Base-by-base conservation (phyloP, 2,329 filamentous ascomycete genomes). In the Hymenoscyphus fructigenus region DNA sequence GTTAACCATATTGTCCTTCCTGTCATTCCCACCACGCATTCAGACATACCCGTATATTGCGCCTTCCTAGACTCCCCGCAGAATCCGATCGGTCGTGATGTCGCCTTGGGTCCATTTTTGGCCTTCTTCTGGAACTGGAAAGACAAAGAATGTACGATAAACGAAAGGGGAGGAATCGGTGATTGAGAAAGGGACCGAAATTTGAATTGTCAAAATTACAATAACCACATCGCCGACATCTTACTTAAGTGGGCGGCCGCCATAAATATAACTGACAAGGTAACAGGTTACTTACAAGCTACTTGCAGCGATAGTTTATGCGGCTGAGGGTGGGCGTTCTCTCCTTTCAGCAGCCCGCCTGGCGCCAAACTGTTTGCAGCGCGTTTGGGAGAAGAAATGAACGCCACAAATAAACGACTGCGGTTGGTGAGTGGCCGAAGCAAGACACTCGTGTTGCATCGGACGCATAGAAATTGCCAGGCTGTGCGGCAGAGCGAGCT, bases 1-100 rank as follows among this genome's bases (percentile, higher is more conserved):
- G 60, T 62, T 23, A 62, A 26, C 20, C 29, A 57, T 20, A 28
- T 32, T 29, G 6, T 20, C 32, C 6, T 32, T 20, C 28, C n/a
- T 29, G 15, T 32, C 14, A 38, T 58, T 36, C 28, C 29, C 14
- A 15, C 17, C 34, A 47, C 36, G 5, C 2, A 20, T n/a, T 23
- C 29, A 28, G 28, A 28, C 60, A 26, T 62, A 62, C 60, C 60
- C 53, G 60, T 14, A 62, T 36, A 55, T 62, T 57, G 12, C 60
- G 50, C n/a, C n/a, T 14, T 26, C 60, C 36, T 50, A 58, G 23
- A 34, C 26, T 34, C 32, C 60, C 47, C 23, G 47, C 20, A 53
- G 47, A 53, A 53, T 3, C 12, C 20, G 20, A 23, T 3, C 47
- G 47, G 20, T 53, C 47, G n/a, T 53, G 47, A 23, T 53, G 47